These are phyloP conservation scores for Trichoderma lentiforme DNA, from an alignment of 2,329 filamentous ascomycete species.

Conservation along the genomic window DNA sequence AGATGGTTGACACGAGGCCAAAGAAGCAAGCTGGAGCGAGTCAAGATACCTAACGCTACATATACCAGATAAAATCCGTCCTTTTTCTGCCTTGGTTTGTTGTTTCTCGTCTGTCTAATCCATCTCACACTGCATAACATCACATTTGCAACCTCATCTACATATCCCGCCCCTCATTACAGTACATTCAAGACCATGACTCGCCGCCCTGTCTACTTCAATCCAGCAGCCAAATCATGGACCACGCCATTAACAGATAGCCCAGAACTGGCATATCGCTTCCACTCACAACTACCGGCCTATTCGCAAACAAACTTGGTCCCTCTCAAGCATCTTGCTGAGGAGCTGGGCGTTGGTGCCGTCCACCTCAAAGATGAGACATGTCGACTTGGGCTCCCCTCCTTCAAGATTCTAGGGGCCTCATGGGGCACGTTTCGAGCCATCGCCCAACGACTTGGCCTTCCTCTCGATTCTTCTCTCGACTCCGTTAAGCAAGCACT, in stretches of 20 bases:
- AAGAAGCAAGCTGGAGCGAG: neutral
- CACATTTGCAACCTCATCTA: neutral
- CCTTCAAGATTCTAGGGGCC: slow-evolving; percentile 78
- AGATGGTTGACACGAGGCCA: neutral
- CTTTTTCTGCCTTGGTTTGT: neutral
- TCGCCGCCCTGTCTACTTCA: slow-evolving; percentile 20
- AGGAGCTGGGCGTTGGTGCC: slow-evolving; percentile 52
- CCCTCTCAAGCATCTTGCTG: slow-evolving; percentile 51
- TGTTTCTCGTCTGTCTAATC: neutral
- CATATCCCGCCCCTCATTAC: neutral
- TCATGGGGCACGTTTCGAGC: slow-evolving; percentile 68
- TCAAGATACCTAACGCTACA: neutral
- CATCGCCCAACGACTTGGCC: slow-evolving; percentile 42
- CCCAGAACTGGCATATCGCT: slow-evolving; percentile 13
- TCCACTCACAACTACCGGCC: slow-evolving; percentile 36
- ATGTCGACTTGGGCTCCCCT: slow-evolving; percentile 62
- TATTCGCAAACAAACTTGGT: slow-evolving; percentile 48
- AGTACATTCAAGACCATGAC: neutral
- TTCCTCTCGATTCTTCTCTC: slow-evolving; percentile 42
- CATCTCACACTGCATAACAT: neutral
- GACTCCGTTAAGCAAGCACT: slow-evolving; percentile 39
- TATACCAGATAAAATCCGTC: neutral
- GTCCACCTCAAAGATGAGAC: slow-evolving; percentile 72
- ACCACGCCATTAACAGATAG: neutral
- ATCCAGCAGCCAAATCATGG: slow-evolving; percentile 19